Conservation (phyloP, 2,329 filamentous ascomycete species). For the Biscogniauxia mediterranea region DNA sequence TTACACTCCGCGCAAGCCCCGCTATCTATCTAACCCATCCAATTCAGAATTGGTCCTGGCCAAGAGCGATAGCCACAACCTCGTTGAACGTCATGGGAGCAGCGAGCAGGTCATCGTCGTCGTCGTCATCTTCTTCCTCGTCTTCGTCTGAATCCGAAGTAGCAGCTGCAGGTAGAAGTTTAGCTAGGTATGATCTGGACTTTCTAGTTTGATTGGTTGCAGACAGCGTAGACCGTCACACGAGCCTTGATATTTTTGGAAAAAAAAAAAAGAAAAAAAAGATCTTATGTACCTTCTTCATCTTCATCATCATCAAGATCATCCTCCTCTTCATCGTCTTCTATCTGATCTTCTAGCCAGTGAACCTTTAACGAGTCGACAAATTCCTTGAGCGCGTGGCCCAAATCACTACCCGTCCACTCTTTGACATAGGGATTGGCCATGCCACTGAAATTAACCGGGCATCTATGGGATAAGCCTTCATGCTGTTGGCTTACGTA, state of each 20-base stretch:
- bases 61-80: neutral
- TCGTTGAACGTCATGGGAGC: neutral
- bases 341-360: constrained; percentile 14
- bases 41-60: neutral
- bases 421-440: neutral
- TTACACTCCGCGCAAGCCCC: no score
- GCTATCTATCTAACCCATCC: neutral
- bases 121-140: neutral
- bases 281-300: constrained; percentile 4
- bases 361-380: constrained; percentile 14
- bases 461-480: neutral
- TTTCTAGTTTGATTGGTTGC: no score
- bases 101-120: neutral
- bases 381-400: constrained; percentile 34
- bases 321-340: constrained; percentile 8
- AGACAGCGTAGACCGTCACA: neutral
- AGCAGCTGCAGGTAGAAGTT: no score
- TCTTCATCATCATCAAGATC: neutral
- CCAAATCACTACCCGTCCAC: constrained; percentile 36
- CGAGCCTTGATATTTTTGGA: no score
- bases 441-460: neutral
- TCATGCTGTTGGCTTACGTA: constrained; percentile 23
- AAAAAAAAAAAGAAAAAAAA: neutral
- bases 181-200: no score
- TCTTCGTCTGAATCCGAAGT: no score